Conservation (phyloP, 306 rosid species). For the Prunus armeniaca region DNA sequence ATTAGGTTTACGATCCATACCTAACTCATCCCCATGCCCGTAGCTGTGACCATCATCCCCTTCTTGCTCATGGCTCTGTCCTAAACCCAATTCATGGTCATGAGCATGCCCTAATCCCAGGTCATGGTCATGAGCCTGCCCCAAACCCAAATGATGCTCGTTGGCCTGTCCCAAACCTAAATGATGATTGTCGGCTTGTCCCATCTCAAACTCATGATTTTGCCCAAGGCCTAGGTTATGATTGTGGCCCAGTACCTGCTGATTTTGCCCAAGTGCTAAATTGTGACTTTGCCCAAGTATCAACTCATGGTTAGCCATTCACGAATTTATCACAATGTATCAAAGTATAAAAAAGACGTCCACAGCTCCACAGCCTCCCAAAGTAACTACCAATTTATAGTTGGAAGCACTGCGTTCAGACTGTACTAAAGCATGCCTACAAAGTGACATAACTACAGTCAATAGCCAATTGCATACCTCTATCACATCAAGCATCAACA, state of each 20-base stretch:
- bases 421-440: slow-evolving; percentile 35
- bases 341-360: slow-evolving; percentile 1
- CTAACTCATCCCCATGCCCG: slow-evolving; percentile 51
- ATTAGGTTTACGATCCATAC: slow-evolving; percentile 72
- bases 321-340: slow-evolving; percentile 16
- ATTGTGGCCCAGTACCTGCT: slow-evolving; percentile 58
- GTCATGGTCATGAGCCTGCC: slow-evolving; percentile 35
- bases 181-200: slow-evolving; percentile 51
- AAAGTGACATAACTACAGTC: slow-evolving; percentile 26
- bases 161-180: slow-evolving; percentile 43
- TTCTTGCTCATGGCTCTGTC: slow-evolving; percentile 54
- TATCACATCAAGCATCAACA: slow-evolving; percentile 8
- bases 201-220: slow-evolving; percentile 58
- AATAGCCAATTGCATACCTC: slow-evolving; percentile 17
- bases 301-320: slow-evolving; percentile 76
- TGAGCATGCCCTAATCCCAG: slow-evolving; percentile 52
- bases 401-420: slow-evolving; percentile 11
- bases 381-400: slow-evolving; percentile 18
- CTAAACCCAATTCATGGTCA: slow-evolving; percentile 58
- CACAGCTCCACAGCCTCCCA: slow-evolving; percentile 25
- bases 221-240: slow-evolving; percentile 57
- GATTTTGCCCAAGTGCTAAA: slow-evolving; percentile 66
- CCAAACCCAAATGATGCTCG: slow-evolving; percentile 56
- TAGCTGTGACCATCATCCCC: slow-evolving; percentile 51
- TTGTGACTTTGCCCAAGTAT: slow-evolving; percentile 69